These are phyloP conservation scores for Lecanicillium sp. DNA, from an alignment of 2,329 filamentous ascomycete species.

Conservation along the genomic window DNA sequence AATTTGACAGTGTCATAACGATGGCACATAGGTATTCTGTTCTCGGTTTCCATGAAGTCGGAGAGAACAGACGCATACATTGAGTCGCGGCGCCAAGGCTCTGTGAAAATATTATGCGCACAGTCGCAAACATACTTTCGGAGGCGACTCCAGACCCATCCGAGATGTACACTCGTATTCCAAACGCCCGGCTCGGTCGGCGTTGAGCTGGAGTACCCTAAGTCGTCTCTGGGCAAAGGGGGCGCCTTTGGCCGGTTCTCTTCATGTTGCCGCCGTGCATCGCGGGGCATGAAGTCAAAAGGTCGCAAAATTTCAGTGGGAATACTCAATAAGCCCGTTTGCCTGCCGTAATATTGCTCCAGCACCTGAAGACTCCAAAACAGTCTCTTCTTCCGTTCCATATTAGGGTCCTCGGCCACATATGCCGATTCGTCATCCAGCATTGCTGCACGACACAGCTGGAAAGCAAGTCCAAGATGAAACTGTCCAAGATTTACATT, in stretches of 20 bases:
- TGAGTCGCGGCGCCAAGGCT: constrained; percentile 43
- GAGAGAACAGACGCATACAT: constrained; percentile 41
- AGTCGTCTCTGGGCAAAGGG: constrained; percentile 33
- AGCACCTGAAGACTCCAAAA: constrained; percentile 44
- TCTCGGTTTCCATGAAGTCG: constrained; percentile 43
- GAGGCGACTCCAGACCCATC: constrained; percentile 42
- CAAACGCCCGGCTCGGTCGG: constrained; percentile 37
- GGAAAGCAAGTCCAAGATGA: constrained; percentile 39
- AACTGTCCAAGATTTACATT: constrained; percentile 40
- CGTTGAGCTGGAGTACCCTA: constrained; percentile 27
- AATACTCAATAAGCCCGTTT: constrained; percentile 32
- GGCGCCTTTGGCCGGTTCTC: constrained; percentile 27
- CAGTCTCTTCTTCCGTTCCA: constrained; percentile 37
- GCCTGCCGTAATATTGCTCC: constrained; percentile 40
- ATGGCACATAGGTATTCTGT: constrained; percentile 38
- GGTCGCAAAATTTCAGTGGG: constrained; percentile 33
- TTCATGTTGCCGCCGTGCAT: constrained; percentile 11
- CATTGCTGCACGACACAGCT: constrained; percentile 42
- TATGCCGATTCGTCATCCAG: constrained; percentile 35
- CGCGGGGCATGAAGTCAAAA: constrained; percentile 16
- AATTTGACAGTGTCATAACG: constrained; percentile 45
- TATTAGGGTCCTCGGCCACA: constrained; percentile 20
- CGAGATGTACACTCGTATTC: constrained; percentile 39
- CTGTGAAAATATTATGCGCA: constrained; percentile 35
- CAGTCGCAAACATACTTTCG: constrained; percentile 39